Evolutionary conservation across 148 eudicot species (phyloP).

Genomic region (Rhododendron molle): DNA sequence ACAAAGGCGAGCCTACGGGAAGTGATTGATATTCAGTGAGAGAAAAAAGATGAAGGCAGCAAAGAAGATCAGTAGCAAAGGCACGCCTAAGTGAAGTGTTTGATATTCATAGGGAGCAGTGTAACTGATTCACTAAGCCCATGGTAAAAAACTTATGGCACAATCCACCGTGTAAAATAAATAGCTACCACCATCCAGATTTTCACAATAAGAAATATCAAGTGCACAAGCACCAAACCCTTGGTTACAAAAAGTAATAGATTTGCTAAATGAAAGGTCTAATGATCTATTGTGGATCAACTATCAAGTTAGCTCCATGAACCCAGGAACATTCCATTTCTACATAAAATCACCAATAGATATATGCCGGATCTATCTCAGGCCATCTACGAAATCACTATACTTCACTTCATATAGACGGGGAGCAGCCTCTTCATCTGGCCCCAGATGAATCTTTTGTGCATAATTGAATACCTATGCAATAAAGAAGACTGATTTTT

Average conservation of each 20-base stretch:
- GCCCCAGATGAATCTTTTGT: not conserved
- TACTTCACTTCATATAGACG: not conserved
- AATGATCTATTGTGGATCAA: not conserved
- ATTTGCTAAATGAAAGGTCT: not conserved
- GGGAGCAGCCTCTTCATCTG: not conserved
- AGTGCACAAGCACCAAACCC: not conserved
- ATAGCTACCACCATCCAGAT: not conserved
- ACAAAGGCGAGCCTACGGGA: not conserved
- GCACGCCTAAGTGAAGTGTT: not conserved
- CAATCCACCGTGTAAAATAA: not conserved
- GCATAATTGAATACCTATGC: not conserved
- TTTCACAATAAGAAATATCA: not conserved
- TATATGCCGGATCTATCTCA: not conserved
- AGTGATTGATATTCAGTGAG: not conserved
- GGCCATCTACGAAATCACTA: not conserved
- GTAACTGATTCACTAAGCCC: not conserved
- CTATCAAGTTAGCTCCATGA: not conserved
- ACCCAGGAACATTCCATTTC: not conserved
- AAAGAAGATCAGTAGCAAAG: not conserved
- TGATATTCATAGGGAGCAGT: not conserved
- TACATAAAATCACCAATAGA: not conserved
- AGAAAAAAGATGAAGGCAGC: not conserved
- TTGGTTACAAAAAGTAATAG: not conserved
- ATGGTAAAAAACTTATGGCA: not conserved
- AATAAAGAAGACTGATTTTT: not conserved